Percentiles rank a stretch among this genome's conserved stretches.
Conservation (phyloP, 352 stramenopile genomes). For the Pythium insidiosum region DNA sequence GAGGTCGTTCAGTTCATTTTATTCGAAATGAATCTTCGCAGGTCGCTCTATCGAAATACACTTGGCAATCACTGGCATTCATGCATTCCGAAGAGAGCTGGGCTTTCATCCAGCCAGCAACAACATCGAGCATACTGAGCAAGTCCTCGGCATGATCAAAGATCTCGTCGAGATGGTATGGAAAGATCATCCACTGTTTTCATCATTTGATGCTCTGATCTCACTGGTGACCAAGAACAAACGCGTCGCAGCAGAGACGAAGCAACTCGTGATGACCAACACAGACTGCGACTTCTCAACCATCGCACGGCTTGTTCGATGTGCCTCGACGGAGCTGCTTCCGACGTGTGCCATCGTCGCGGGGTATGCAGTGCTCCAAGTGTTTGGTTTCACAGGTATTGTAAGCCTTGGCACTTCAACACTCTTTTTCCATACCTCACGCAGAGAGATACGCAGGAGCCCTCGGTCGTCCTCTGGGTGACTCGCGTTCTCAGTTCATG, state of each 20-base stretch:
- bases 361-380: slow-evolving; percentile 20
- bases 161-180: slow-evolving; percentile 8
- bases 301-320: slow-evolving; percentile 13
- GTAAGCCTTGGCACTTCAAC: neutral
- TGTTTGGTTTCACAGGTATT: slow-evolving; percentile 13
- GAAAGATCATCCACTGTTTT: neutral
- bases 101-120: slow-evolving; percentile 9
- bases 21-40: neutral
- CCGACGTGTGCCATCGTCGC: slow-evolving; percentile 26
- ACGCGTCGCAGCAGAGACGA: neutral
- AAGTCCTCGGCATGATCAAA: slow-evolving; percentile 4
- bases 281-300: no score
- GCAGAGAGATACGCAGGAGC: neutral
- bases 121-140: slow-evolving; percentile 9
- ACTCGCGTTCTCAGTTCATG: neutral
- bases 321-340: slow-evolving; percentile 21
- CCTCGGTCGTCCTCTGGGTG: neutral
- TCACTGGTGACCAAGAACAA: neutral
- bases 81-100: slow-evolving; percentile 14
- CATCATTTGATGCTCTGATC: neutral
- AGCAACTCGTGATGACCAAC: slow-evolving; percentile 5
- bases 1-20: neutral
- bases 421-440: neutral
- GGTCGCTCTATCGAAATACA: slow-evolving; percentile 7
- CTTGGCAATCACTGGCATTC: slow-evolving; percentile 8